Percentiles rank a stretch among this genome's conserved stretches.
Conservation (phyloP, 768 basidiomycete species). For the Amylocystis lapponica region DNA sequence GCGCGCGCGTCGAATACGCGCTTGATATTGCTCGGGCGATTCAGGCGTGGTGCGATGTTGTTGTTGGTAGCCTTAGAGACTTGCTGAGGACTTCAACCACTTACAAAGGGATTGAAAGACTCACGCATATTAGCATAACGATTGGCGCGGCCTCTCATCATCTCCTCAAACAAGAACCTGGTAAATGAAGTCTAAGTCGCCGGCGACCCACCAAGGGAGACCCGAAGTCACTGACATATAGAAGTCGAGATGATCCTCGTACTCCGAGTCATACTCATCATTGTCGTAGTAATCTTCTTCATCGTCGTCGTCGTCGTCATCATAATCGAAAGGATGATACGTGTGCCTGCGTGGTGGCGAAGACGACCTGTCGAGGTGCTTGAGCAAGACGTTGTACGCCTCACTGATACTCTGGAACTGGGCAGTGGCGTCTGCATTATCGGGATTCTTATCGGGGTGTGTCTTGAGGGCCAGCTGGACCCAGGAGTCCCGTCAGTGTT, state of each 20-base stretch:
- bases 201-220: background rate
- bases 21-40: slow-evolving; percentile 45
- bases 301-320: slow-evolving; percentile 28
- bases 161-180: slow-evolving; percentile 46
- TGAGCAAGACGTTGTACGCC: slow-evolving; percentile 58
- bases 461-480: slow-evolving; percentile 54
- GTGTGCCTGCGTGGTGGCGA: slow-evolving; percentile 18
- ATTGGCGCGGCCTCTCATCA: slow-evolving; percentile 33
- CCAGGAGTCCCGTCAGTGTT: background rate
- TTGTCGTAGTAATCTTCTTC: slow-evolving; percentile 27
- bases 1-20: slow-evolving; percentile 41
- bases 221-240: slow-evolving; percentile 36
- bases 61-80: slow-evolving; percentile 4
- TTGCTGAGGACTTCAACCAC: too few species aligned
- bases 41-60: slow-evolving; percentile 31
- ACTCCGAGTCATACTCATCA: slow-evolving; percentile 28
- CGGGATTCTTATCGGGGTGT: slow-evolving; percentile 75
- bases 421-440: slow-evolving; percentile 56
- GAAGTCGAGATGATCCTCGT: slow-evolving; percentile 32
- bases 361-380: slow-evolving; percentile 41
- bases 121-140: slow-evolving; percentile 14
- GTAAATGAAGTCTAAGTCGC: too few species aligned
- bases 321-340: slow-evolving; percentile 32
- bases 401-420: slow-evolving; percentile 67
- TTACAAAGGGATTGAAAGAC: background rate